Evolutionary conservation across 1,284 basidiomycete species (phyloP).

Genomic region (Trichosporon sp.): DNA sequence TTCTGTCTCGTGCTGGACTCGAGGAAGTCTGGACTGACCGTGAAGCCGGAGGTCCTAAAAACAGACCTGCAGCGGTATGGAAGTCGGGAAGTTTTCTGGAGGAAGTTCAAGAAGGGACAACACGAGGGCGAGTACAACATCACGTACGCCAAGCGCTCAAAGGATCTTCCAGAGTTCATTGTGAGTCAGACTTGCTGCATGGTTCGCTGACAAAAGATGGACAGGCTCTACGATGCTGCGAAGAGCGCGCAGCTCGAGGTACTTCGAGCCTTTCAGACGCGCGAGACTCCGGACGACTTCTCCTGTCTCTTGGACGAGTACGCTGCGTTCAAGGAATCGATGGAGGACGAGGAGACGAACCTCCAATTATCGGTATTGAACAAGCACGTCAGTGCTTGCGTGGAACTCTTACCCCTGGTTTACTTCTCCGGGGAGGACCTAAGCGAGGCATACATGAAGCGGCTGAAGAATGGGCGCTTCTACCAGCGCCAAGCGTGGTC

Average conservation of each 20-base stretch:
- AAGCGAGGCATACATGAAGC: constrained; percentile 20
- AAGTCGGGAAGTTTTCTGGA: constrained; percentile 40
- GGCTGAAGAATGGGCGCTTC: constrained; percentile 5
- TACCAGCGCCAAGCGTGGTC: constrained; percentile 4
- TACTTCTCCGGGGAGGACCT: constrained; percentile 16
- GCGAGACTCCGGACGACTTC: background rate
- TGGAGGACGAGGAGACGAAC: background rate
- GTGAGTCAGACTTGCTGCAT: constrained; percentile 31
- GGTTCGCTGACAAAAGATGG: constrained; percentile 39
- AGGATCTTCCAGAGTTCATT: constrained; percentile 35
- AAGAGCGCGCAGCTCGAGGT: constrained; percentile 27
- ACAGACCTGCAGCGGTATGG: constrained; percentile 31
- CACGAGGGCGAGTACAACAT: constrained; percentile 23
- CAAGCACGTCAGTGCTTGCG: background rate
- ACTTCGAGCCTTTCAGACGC: constrained; percentile 30
- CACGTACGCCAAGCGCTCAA: constrained; percentile 22
- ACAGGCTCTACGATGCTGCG: constrained; percentile 33
- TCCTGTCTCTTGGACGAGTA: background rate
- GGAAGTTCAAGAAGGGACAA: constrained; percentile 38
- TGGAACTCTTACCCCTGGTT: background rate
- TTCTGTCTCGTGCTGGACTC: constrained; percentile 49
- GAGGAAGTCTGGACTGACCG: constrained; percentile 44
- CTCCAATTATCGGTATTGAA: constrained; percentile 3
- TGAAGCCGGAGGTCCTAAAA: constrained; percentile 32
- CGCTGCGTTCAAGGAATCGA: background rate